A percentile compares a stretch with the other conserved stretches of the same genome.
phyloP scores from a whole-genome alignment of 2,329 filamentous ascomycete species.

The Beauveria australis region DNA sequence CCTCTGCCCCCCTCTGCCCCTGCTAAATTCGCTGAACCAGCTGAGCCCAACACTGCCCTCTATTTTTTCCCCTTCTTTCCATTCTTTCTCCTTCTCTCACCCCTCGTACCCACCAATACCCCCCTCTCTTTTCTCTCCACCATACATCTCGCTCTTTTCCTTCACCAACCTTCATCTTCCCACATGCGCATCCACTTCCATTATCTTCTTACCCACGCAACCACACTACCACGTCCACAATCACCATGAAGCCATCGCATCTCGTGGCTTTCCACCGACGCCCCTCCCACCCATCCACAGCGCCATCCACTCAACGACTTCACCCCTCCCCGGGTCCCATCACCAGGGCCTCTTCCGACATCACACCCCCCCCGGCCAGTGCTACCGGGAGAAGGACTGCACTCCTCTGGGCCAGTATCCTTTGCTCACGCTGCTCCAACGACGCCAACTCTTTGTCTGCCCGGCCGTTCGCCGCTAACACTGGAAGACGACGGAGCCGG shows the following conservation, averaged over 20 bases:
- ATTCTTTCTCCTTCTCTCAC: not conserved
- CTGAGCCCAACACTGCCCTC: not conserved
- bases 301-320: not conserved
- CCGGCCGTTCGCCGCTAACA: constrained; percentile 7
- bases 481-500: constrained; percentile 4
- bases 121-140: not conserved
- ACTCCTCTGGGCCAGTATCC: not conserved
- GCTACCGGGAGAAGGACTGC: not conserved
- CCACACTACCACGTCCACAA: not conserved
- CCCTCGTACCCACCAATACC: not conserved
- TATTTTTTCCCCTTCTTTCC: too few relatives aligned
- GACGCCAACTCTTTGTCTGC: constrained; percentile 2
- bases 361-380: not conserved
- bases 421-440: not conserved
- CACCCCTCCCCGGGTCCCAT: not conserved
- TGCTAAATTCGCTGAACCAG: not conserved
- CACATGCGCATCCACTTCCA: constrained; percentile 8
- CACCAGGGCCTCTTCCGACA: not conserved
- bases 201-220: constrained; percentile 5
- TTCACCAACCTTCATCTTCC: not conserved
- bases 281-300: constrained; percentile 5
- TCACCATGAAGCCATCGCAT: constrained; percentile 6
- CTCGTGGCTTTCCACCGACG: constrained; percentile 7
- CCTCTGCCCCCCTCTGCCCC: not conserved
- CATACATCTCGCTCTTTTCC: not conserved